A percentile compares a stretch with the other conserved stretches of the same genome.
These are phyloP conservation scores for Tricholoma saponaceum DNA, from an alignment of 768 basidiomycete species.

Conservation along the genomic window DNA sequence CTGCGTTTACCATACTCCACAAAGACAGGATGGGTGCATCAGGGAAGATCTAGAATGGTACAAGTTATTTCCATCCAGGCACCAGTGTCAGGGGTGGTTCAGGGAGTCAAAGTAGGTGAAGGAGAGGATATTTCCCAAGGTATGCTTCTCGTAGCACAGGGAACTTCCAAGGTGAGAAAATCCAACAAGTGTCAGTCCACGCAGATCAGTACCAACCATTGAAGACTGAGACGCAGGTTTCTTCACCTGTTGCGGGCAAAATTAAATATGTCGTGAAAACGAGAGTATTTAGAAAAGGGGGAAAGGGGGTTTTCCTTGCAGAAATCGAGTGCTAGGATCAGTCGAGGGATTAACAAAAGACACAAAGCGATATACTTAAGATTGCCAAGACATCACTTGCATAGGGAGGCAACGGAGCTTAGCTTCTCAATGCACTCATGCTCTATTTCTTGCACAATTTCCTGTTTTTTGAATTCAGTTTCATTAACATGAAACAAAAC, in stretches of 20 bases:
- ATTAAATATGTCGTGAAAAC: background rate
- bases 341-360: background rate
- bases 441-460: slow-evolving; percentile 50
- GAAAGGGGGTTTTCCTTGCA: background rate
- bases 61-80: background rate
- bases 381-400: background rate
- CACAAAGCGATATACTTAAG: background rate
- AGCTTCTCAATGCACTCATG: slow-evolving; percentile 38
- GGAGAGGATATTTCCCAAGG: no score
- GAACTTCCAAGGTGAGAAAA: no score
- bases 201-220: no score
- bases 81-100: background rate
- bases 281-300: background rate
- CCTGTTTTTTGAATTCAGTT: slow-evolving; percentile 27
- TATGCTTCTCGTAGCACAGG: no score
- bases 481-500: background rate
- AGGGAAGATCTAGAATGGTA: no score
- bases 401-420: slow-evolving; percentile 19
- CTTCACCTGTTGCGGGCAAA: background rate
- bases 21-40: no score
- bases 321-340: background rate
- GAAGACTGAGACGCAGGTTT: background rate
- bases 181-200: no score
- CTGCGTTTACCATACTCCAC: no score
- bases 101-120: background rate